Conservation (phyloP, 208 protist genomes). For the Leishmania arabica region DNA sequence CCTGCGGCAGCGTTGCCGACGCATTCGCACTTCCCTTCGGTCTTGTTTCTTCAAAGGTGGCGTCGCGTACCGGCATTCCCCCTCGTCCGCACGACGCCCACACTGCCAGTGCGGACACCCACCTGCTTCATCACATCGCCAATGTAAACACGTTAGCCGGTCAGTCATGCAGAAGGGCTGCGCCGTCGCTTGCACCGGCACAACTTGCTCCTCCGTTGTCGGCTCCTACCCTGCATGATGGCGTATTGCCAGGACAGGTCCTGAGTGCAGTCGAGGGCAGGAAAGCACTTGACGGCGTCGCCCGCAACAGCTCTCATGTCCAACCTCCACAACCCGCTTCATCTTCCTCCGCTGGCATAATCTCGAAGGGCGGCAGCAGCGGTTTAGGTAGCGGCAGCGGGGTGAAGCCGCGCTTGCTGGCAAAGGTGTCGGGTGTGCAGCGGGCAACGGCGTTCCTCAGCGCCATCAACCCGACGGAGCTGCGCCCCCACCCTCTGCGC, state of each 20-base stretch:
- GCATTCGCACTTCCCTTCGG: neutral
- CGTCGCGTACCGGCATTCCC: conserved; percentile 8
- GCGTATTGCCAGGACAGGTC: neutral
- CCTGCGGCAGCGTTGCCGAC: neutral
- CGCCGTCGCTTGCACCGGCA: neutral
- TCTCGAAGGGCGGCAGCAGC: neutral
- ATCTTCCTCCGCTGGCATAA: neutral
- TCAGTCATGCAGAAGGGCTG: neutral
- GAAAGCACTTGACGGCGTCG: neutral
- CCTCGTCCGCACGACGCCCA: conserved; percentile 13
- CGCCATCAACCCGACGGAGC: conserved; percentile 27
- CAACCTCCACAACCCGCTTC: neutral
- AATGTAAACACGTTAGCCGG: conserved; percentile 1
- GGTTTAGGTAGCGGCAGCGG: neutral
- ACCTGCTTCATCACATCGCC: neutral
- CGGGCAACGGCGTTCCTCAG: conserved; percentile 22
- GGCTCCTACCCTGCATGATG: neutral
- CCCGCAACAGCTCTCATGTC: neutral
- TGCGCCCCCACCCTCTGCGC: conserved; percentile 23
- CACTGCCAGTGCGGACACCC: conserved; percentile 10
- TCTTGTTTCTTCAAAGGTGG: conserved; percentile 21
- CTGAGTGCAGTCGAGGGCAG: neutral
- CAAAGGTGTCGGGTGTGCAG: conserved; percentile 15
- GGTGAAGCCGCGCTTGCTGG: neutral
- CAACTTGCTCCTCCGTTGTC: neutral